Percentiles rank a stretch among this genome's conserved stretches.
Conservation (phyloP, 768 basidiomycete species). For the Kwoniella mangroviensis region DNA sequence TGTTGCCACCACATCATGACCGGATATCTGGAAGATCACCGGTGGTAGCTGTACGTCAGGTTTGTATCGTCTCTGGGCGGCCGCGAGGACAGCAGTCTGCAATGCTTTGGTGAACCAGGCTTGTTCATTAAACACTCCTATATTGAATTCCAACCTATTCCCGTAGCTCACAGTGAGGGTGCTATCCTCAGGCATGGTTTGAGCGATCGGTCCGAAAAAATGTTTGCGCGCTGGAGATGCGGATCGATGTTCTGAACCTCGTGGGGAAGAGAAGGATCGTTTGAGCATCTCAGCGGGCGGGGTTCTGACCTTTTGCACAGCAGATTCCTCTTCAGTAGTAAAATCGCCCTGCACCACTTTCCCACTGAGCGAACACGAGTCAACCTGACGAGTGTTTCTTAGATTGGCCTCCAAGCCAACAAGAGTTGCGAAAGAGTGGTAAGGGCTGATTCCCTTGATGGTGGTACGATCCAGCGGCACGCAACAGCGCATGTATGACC, state of each 20-base stretch:
- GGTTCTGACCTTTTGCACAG: neutral
- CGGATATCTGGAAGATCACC: slow-evolving; percentile 48
- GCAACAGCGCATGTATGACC: slow-evolving; percentile 54
- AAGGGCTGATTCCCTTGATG: slow-evolving; percentile 46
- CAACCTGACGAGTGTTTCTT: slow-evolving; percentile 19
- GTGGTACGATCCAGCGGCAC: slow-evolving; percentile 53
- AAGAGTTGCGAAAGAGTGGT: slow-evolving; percentile 54
- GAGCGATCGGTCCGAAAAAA: neutral
- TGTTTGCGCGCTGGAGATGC: neutral
- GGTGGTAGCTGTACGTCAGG: slow-evolving; percentile 23
- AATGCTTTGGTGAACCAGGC: slow-evolving; percentile 46
- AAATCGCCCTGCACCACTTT: slow-evolving; percentile 7
- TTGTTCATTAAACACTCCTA: slow-evolving; percentile 53
- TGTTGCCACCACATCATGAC: slow-evolving; percentile 38
- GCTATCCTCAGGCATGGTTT: slow-evolving; percentile 5
- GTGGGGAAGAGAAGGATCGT: slow-evolving; percentile 7
- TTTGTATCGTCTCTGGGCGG: slow-evolving; percentile 30
- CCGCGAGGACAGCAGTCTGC: slow-evolving; percentile 31
- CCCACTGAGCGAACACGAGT: neutral
- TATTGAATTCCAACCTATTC: slow-evolving; percentile 43
- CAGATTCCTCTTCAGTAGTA: slow-evolving; percentile 1
- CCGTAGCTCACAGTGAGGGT: neutral
- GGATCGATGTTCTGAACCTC: neutral
- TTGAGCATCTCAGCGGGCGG: neutral
- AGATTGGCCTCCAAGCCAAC: slow-evolving; percentile 49